Conservation (phyloP, 2,329 filamentous ascomycete genomes). For the Decorospora gaudefroyi region DNA sequence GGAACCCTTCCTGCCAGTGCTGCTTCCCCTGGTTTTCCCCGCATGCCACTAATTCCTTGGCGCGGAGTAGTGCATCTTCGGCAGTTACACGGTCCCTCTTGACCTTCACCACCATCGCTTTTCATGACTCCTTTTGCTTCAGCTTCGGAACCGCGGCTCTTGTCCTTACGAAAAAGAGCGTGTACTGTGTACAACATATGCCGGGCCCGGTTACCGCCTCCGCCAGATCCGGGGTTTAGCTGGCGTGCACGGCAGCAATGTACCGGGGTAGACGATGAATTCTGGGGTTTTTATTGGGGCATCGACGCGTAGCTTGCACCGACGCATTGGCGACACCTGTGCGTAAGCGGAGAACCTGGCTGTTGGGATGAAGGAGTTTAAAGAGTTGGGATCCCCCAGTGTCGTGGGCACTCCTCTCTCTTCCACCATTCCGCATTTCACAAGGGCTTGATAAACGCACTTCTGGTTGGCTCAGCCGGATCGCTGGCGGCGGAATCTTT, state of each 20-base stretch:
- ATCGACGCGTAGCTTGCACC: neutral
- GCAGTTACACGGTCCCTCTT: slow-evolving; percentile 12
- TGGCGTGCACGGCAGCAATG: neutral
- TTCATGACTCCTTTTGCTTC: neutral
- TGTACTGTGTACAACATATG: no score
- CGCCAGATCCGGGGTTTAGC: neutral
- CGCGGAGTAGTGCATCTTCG: slow-evolving; percentile 9
- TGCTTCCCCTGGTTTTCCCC: slow-evolving; percentile 19
- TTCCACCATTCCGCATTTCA: no score
- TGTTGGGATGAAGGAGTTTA: neutral
- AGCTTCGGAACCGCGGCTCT: no score
- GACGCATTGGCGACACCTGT: neutral
- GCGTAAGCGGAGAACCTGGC: slow-evolving; percentile 1
- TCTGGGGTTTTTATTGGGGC: neutral
- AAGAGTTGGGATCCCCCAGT: no score
- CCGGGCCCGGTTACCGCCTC: slow-evolving; percentile 5
- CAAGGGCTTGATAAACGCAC: neutral
- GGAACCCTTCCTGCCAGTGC: no score
- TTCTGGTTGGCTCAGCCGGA: neutral
- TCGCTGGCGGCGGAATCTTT: neutral
- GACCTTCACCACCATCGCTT: neutral
- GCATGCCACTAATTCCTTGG: slow-evolving; percentile 13
- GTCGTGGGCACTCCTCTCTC: no score
- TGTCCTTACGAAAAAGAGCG: no score
- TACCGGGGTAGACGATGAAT: neutral